A percentile compares a stretch with the other conserved stretches of the same genome.
Conservation (phyloP, 176 grass and related monocot species). For the Chrysopogon serrulatus region DNA sequence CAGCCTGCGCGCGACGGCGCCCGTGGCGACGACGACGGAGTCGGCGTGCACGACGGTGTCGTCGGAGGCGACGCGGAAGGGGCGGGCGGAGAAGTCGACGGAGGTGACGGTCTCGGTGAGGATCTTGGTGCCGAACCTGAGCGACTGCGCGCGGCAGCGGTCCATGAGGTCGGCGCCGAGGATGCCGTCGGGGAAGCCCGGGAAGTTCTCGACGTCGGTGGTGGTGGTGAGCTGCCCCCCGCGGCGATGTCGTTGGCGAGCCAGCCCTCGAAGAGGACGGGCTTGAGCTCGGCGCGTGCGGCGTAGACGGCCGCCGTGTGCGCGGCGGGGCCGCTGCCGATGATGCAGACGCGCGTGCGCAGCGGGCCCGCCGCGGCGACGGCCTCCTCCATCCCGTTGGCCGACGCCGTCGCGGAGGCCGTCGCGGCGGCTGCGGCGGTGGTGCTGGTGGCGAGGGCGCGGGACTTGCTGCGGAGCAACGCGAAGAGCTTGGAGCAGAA, state of each 20-base stretch:
- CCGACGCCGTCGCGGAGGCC: not conserved
- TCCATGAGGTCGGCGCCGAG: conserved; percentile 87
- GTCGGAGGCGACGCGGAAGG: conserved; percentile 70
- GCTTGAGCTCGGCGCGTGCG: conserved; percentile 67
- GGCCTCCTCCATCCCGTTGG: conserved; percentile 57
- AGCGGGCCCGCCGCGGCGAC: conserved; percentile 34
- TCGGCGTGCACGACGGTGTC: conserved; percentile 69
- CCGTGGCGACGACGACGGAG: conserved; percentile 69
- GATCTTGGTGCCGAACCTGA: conserved; percentile 66
- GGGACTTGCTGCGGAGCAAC: conserved; percentile 63
- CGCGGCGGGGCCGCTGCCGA: conserved; percentile 87
- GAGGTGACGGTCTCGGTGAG: conserved; percentile 76
- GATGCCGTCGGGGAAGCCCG: conserved; percentile 80
- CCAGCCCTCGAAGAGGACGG: conserved; percentile 90
- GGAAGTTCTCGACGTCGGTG: conserved; percentile 98
- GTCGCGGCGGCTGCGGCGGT: conserved; percentile 2
- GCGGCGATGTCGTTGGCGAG: conserved; percentile 92
- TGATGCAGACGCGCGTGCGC: conserved; percentile 79
- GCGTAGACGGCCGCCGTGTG: conserved; percentile 94
- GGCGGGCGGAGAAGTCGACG: conserved; percentile 66
- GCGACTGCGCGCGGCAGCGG: conserved; percentile 60
- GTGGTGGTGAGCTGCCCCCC: conserved; percentile 99
- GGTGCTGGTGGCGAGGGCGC: conserved; percentile 10
- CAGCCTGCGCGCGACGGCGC: conserved; percentile 81
- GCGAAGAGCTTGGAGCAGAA: conserved; percentile 63